Evolutionary conservation across 2,329 filamentous ascomycete genomes (phyloP), one percentile per base, ranked within the genome.

Genomic region (Hymenotorrendiella dingleyae): DNA sequence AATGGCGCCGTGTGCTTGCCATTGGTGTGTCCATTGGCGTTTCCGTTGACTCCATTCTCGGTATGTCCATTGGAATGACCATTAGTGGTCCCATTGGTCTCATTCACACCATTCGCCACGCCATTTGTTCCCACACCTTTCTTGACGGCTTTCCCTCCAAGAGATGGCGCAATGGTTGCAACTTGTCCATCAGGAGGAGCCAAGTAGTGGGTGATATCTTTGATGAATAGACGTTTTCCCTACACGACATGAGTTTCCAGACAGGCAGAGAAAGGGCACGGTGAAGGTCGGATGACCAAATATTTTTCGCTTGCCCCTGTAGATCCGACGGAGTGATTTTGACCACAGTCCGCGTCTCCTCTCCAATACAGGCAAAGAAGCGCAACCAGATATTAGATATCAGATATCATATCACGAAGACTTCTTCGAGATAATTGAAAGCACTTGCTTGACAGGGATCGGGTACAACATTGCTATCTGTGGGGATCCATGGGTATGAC

Each of bases 181-280:
- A 76, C 71, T 57, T 84, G 76, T 35, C 74, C 72, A 50, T 84
- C 70, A 3, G 87, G 86, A 4, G 89, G 85, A 51, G 94, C 73
- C 53, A 96, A 73, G 65, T 97, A 97, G 67, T 96, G 84, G 43
- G 86, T 83, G 70, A 97, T 98, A 65, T 97, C 93, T 67, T 98
- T 98, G 76, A 98, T 93, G 70, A 97, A 96, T 57, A 94, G 71
- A 55, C 91, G 86, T 71, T 94, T 95, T 58, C 82, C 85, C 86
- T 94, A 54, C 60, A 57, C 43, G 60, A 54, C 61, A 65, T 73
- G 64, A 69, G 66, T 63, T 64, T 58, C 45, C 49, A 47, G 42
- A 33, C 24, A 10, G n/a, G n/a, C n/a, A n/a, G n/a, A n/a, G n/a
- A n/a, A n/a, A n/a, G n/a, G n/a, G n/a, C n/a, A n/a, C n/a, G n/a